Evolutionary conservation across 129 eudicot species (phyloP).

Genomic region (Glebionis coronaria): DNA sequence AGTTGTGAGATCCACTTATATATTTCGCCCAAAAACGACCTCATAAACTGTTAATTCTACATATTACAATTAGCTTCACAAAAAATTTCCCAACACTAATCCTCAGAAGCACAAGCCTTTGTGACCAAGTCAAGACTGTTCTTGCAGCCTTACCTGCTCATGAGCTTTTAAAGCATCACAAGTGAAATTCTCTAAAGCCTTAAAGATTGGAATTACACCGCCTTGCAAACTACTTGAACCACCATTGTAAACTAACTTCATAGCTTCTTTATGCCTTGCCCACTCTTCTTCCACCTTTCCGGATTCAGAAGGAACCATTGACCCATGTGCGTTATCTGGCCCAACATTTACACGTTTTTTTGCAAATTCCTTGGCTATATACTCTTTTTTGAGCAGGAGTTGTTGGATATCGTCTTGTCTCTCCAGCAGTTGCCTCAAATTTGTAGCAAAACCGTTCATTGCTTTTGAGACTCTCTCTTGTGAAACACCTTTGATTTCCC

Average conservation of each 20-base stretch:
- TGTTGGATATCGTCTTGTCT: conserved; percentile 79
- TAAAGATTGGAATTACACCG: conserved; percentile 85
- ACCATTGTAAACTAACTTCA: conserved; percentile 74
- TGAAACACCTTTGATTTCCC: conserved; percentile 59
- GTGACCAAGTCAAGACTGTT: background rate
- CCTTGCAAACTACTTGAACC: conserved; percentile 85
- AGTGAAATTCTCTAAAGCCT: conserved; percentile 82
- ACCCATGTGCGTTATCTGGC: conserved; percentile 39
- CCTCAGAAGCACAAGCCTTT: background rate
- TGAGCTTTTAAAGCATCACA: conserved; percentile 72
- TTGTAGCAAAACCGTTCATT: conserved; percentile 63
- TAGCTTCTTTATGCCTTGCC: conserved; percentile 50
- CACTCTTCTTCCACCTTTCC: conserved; percentile 57
- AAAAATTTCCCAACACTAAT: background rate
- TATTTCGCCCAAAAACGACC: background rate
- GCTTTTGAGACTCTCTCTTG: conserved; percentile 61
- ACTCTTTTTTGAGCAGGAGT: conserved; percentile 67
- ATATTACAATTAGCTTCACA: conserved; percentile 8
- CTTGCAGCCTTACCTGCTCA: conserved; percentile 63
- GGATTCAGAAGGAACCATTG: conserved; percentile 58
- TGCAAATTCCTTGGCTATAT: conserved; percentile 55
- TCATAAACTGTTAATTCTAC: background rate
- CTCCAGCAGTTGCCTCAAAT: conserved; percentile 58
- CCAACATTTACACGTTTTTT: conserved; percentile 34
- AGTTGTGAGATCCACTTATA: conserved; percentile 2